Conservation (phyloP, 169 alveolate species). For the Perkinsus olseni region DNA sequence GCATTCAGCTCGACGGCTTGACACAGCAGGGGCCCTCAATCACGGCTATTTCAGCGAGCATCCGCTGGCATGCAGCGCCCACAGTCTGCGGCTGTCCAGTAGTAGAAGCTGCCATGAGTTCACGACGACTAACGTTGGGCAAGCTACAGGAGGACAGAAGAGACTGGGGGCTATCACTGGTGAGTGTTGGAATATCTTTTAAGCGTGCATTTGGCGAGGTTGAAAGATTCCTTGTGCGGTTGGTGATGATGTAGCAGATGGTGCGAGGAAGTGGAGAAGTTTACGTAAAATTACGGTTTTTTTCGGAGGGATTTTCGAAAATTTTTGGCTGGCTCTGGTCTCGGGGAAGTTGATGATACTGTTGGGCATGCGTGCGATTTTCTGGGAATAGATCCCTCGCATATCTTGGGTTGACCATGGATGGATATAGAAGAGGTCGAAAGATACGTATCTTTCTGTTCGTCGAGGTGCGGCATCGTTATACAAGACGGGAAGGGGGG, state of each 20-base stretch:
- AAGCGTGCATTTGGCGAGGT: not conserved
- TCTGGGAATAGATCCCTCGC: too few relatives aligned
- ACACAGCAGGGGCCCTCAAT: not conserved
- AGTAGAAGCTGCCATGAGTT: not conserved
- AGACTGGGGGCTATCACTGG: not conserved
- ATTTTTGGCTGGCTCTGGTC: too few relatives aligned
- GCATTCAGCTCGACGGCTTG: not conserved
- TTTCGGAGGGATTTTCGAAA: too few relatives aligned
- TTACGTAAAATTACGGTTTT: too few relatives aligned
- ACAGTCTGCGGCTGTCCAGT: not conserved
- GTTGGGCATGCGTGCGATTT: too few relatives aligned
- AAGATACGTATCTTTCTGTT: too few relatives aligned
- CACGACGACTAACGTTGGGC: not conserved
- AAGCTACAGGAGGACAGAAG: not conserved
- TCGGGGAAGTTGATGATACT: too few relatives aligned
- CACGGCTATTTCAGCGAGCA: not conserved
- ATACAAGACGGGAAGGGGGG: not conserved
- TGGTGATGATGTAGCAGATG: too few relatives aligned
- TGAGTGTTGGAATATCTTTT: not conserved
- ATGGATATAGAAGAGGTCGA: too few relatives aligned
- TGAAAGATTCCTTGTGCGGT: too few relatives aligned
- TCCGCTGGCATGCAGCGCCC: not conserved
- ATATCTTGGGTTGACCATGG: too few relatives aligned
- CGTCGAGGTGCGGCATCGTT: not conserved
- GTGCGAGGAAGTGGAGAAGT: too few relatives aligned